Evolutionary conservation across 2,329 filamentous ascomycete species (phyloP), one percentile per base, ranked within the genome.

Genomic region (Colletotrichum filicis): DNA sequence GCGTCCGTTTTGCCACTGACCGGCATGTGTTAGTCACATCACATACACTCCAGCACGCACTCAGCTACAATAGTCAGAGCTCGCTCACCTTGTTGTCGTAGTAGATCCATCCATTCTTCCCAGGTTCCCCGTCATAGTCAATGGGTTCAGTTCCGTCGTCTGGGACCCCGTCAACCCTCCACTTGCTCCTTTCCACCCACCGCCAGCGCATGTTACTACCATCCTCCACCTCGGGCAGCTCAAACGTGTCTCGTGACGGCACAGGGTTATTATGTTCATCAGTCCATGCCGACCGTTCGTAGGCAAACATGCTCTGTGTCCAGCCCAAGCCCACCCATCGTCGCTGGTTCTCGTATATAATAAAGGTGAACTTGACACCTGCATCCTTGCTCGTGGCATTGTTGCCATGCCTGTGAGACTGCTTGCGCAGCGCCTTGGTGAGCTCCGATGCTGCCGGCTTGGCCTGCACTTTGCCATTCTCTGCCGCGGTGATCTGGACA

Each of bases 301-400:
- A 97, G 0, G 95, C 92, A 76, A 99, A 95, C 74, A 99, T 86
- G 52, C 92, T 97, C 2, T 93, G 93, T 0, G 97, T 98, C 95
- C 97, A 99, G 0, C 97, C 97, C 14, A 99, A 89, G 1, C 95
- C 96, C 4, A 99, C 85, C 97, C 97, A 99, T 65, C 97, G 91
- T 55, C 97, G 90, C 82, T 99, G 97, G 78, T 99, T 99, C 81
- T 99, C 97, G 79, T 95, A 98, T 2, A 99, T 88, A 60, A 97
- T 95, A 75, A 99, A 99, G 0, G 97, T 99, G 79, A 99, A 99
- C 57, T 95, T 94, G 16, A 99, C 94, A 1, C 95, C 95, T 0
- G 95, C 90, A 5, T 93, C 92, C 73, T 87, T 88, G n/a, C 83
- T 82, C 26, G 84, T 83, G 49, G 86, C 80, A 26, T 78, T 77